A percentile compares a stretch with the other conserved stretches of the same genome.
phyloP scores from a whole-genome alignment of 345 rosid genomes.

The Barbarea vulgaris region DNA sequence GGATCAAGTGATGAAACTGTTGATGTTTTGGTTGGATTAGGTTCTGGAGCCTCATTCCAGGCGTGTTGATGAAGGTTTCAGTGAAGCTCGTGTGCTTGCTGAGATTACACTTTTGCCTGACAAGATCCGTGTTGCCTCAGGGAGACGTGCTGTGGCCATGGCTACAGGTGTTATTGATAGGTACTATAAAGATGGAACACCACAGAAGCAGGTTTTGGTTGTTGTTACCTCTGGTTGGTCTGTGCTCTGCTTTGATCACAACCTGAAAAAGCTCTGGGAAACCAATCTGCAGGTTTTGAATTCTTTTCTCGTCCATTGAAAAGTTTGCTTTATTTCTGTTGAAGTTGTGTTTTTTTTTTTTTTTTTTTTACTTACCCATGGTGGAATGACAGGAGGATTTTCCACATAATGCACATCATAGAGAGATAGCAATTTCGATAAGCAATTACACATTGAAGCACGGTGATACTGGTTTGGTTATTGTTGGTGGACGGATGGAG shows the following conservation, averaged over 20 bases:
- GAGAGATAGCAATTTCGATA: slow-evolving; percentile 77
- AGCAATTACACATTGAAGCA: slow-evolving; percentile 89
- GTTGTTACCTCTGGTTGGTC: slow-evolving; percentile 97
- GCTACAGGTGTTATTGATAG: slow-evolving; percentile 86
- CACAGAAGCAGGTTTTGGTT: slow-evolving; percentile 89
- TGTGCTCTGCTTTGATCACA: slow-evolving; percentile 97
- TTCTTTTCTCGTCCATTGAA: slow-evolving; percentile 1
- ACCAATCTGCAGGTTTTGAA: slow-evolving; percentile 73
- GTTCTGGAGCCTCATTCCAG: slow-evolving; percentile 83
- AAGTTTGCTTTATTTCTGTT: not conserved
- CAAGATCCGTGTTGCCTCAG: slow-evolving; percentile 79
- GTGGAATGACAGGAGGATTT: slow-evolving; percentile 70
- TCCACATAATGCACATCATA: slow-evolving; percentile 88
- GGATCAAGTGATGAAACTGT: slow-evolving; percentile 15
- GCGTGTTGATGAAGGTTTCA: slow-evolving; percentile 89
- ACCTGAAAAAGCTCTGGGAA: slow-evolving; percentile 94
- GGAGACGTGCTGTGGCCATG: slow-evolving; percentile 94
- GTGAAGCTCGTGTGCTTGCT: slow-evolving; percentile 76
- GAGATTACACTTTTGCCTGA: slow-evolving; percentile 77
- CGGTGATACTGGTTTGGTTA: slow-evolving; percentile 82
- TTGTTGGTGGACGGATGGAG: slow-evolving; percentile 98
- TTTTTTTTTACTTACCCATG: slow-evolving; percentile 4
- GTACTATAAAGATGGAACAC: slow-evolving; percentile 64
- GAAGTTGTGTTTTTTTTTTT: not conserved
- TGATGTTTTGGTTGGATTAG: slow-evolving; percentile 42